Evolutionary conservation across 441 rosid species (phyloP).

Genomic region (Jatropha podagrica): DNA sequence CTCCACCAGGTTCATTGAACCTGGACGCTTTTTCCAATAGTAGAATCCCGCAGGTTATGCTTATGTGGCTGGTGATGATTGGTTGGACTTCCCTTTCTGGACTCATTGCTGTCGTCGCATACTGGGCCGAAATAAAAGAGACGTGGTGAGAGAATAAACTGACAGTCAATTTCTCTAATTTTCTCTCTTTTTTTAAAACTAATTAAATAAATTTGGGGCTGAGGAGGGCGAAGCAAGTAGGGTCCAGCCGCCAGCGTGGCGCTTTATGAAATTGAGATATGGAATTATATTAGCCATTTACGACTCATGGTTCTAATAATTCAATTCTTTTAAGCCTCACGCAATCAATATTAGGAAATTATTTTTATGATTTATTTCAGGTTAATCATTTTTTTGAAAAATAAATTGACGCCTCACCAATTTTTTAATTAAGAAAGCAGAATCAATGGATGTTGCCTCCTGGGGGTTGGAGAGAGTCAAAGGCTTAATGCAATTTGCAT

Average conservation of each 20-base stretch:
- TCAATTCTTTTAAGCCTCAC: neutral
- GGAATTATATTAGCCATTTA: neutral
- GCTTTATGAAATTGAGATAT: neutral
- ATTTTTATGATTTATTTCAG: too few relatives aligned
- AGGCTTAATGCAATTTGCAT: too few relatives aligned
- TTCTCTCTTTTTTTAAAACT: neutral
- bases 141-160: neutral
- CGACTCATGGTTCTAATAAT: neutral
- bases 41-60: neutral
- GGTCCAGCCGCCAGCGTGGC: too few relatives aligned
- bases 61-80: slow-evolving; percentile 41
- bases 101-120: slow-evolving; percentile 48
- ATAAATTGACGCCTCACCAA: too few relatives aligned
- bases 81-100: slow-evolving; percentile 14
- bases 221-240: too few relatives aligned
- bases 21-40: slow-evolving; percentile 43
- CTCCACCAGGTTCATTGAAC: slow-evolving; percentile 51
- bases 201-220: too few relatives aligned
- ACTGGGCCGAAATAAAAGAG: neutral
- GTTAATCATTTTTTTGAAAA: too few relatives aligned
- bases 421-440: too few relatives aligned
- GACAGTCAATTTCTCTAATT: neutral
- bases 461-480: too few relatives aligned
- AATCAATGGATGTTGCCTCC: too few relatives aligned
- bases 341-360: too few relatives aligned